These are phyloP conservation scores for Zalaria obscura DNA, from an alignment of 2,329 filamentous ascomycete genomes.

Conservation along the genomic window DNA sequence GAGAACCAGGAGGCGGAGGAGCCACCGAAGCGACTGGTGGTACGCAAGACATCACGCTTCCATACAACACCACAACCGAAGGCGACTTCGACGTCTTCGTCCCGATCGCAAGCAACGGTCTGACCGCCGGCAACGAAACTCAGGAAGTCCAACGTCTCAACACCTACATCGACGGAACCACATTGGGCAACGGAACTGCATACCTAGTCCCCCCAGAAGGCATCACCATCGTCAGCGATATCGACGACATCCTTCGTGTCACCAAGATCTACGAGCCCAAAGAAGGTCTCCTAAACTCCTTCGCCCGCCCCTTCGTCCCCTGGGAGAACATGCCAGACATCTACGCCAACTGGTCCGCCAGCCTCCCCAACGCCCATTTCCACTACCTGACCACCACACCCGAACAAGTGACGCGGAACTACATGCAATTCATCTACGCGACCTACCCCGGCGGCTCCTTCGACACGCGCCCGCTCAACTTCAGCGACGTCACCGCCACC, in stretches of 20 bases:
- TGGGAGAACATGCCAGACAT: conserved; percentile 74
- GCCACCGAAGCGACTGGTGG: conserved; percentile 42
- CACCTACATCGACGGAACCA: conserved; percentile 48
- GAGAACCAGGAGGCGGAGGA: conserved; percentile 33
- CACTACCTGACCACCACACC: conserved; percentile 73
- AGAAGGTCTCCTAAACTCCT: conserved; percentile 62
- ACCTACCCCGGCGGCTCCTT: conserved; percentile 66
- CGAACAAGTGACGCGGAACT: conserved; percentile 62
- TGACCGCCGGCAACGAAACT: conserved; percentile 52
- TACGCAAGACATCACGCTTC: conserved; percentile 47
- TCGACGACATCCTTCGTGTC: conserved; percentile 67
- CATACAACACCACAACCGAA: conserved; percentile 49
- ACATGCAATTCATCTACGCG: conserved; percentile 68
- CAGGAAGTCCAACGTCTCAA: conserved; percentile 52
- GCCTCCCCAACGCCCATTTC: conserved; percentile 56
- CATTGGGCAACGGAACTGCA: conserved; percentile 59
- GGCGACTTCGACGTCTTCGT: conserved; percentile 66
- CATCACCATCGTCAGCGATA: conserved; percentile 60
- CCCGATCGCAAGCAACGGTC: conserved; percentile 43
- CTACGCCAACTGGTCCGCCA: conserved; percentile 61
- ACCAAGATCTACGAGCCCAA: conserved; percentile 69
- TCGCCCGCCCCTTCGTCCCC: conserved; percentile 52
- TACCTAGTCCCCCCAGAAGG: conserved; percentile 60
- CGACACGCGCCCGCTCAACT: conserved; percentile 66
- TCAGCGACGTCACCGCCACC: conserved; percentile 60